Base-by-base conservation (phyloP, 1,284 basidiomycete genomes). In the Cerioporus squamosus region DNA sequence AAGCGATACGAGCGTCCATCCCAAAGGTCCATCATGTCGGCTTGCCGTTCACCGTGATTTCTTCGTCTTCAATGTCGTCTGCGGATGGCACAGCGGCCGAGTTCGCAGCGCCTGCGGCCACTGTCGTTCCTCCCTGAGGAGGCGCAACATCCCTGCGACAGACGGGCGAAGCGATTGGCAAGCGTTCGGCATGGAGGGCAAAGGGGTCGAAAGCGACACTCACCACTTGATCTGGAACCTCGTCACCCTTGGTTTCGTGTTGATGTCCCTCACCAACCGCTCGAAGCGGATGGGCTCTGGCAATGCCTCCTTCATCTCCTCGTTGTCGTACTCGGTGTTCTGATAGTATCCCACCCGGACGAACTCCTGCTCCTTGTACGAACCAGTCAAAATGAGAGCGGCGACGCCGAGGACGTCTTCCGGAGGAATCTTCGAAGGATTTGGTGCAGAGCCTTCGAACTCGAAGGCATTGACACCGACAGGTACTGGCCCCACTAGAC, bases 291-390 rank as follows among this genome's bases (percentile, higher is more conserved):
- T 91, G 51, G 81, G 80, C 36, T 77, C 68, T 10, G 91, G 92
- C 15, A 89, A 89, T 17, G 79, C 83, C 68, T 87, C 83, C 71
- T 87, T 91, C 85, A 95, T 87, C 76, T 94, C 93, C 62, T 96
- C 93, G 64, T 91, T 91, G 73, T 98, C 95, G 73, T 98, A 98
- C 72, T 98, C 96, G 48, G 96, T 98, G 73, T 98, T 97, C 75
- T 99, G 97, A 74, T 99, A 99, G 77, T 99, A 99, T 5, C 97
- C 97, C 20, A 99, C 96, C 42, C 97, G 87, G 39, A 99, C 97
- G 74, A 99, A 99, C 74, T 99, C 97, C 70, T 97, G 95, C 53
- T 97, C 95, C 33, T 86, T 86, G 75, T 97, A 92, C 53, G 92
- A 86, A 51, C 92, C 91, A n/a, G 95, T 94, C 64, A 95, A 82